Percentiles rank a stretch among this genome's conserved stretches.
phyloP scores from a whole-genome alignment of 2,329 filamentous ascomycete genomes.

The Sporothrix sp. region DNA sequence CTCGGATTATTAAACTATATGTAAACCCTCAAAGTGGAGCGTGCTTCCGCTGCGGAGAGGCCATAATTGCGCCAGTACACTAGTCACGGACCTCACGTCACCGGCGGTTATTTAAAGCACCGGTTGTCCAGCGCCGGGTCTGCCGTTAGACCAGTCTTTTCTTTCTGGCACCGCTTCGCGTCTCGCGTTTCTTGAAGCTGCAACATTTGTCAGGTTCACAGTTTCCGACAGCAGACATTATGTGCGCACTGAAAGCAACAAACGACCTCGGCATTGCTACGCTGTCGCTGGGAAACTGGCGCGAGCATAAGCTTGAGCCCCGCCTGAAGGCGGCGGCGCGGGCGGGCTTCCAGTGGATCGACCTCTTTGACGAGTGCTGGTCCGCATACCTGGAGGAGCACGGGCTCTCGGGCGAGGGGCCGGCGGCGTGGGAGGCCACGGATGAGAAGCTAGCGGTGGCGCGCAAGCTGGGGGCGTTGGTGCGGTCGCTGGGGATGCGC shows the following conservation, averaged over 20 bases:
- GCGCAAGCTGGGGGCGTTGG: not conserved
- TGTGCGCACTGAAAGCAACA: not conserved
- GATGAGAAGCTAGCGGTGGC: not conserved
- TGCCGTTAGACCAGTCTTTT: too few relatives aligned
- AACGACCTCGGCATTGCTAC: slow-evolving; percentile 3
- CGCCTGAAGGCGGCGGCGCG: not conserved
- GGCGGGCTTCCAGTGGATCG: not conserved
- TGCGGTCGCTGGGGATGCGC: not conserved
- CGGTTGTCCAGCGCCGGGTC: too few relatives aligned
- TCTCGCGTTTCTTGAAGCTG: too few relatives aligned
- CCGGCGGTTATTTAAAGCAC: too few relatives aligned
- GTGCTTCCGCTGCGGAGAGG: too few relatives aligned
- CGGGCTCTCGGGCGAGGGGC: not conserved
- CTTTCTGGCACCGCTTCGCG: too few relatives aligned
- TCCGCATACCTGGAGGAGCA: not conserved
- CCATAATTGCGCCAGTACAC: too few relatives aligned
- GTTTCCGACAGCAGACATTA: too few relatives aligned
- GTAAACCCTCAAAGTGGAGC: too few relatives aligned
- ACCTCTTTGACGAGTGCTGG: slow-evolving; percentile 5
- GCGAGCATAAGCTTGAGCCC: not conserved
- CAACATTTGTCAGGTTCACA: too few relatives aligned
- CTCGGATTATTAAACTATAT: too few relatives aligned
- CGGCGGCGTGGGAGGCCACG: not conserved
- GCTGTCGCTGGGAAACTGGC: slow-evolving; percentile 1
- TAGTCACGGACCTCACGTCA: too few relatives aligned